These are phyloP conservation scores for Cerioporus squamosus DNA, from an alignment of 1,284 basidiomycete species.

Conservation along the genomic window DNA sequence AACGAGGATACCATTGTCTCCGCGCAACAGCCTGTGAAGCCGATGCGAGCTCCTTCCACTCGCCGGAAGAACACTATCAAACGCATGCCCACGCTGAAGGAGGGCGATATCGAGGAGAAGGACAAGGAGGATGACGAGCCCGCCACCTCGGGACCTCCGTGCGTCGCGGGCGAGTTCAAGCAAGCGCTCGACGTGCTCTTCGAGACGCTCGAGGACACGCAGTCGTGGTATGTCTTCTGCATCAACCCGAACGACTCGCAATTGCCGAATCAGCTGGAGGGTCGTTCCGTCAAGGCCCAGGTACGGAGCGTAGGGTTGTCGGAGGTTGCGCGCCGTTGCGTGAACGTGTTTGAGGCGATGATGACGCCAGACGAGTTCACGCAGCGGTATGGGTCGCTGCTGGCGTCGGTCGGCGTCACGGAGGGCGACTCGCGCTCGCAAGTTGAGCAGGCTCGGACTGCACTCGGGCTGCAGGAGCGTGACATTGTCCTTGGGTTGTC, in stretches of 20 bases:
- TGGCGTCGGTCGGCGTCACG: slow-evolving; percentile 49
- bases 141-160: slow-evolving; percentile 51
- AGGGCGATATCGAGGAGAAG: slow-evolving; percentile 58
- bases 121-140: slow-evolving; percentile 53
- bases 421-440: slow-evolving; percentile 59
- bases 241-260: slow-evolving; percentile 95
- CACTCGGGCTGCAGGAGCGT: slow-evolving; percentile 68
- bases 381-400: slow-evolving; percentile 75
- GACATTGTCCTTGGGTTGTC: slow-evolving; percentile 83
- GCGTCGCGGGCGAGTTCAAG: slow-evolving; percentile 89
- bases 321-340: slow-evolving; percentile 76
- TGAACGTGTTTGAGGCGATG: slow-evolving; percentile 78
- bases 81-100: slow-evolving; percentile 63
- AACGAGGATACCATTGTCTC: slow-evolving; percentile 95
- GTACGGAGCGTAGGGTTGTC: slow-evolving; percentile 82
- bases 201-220: slow-evolving; percentile 88
- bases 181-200: slow-evolving; percentile 85
- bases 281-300: slow-evolving; percentile 90
- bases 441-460: slow-evolving; percentile 63
- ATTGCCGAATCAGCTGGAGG: slow-evolving; percentile 92
- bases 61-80: slow-evolving; percentile 76
- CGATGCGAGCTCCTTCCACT: slow-evolving; percentile 90
- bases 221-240: slow-evolving; percentile 93
- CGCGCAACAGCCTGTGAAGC: slow-evolving; percentile 91
- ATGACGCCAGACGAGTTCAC: slow-evolving; percentile 91